Conservation (phyloP, 2,329 filamentous ascomycete genomes). For the Cercospora zeae-maydis region DNA sequence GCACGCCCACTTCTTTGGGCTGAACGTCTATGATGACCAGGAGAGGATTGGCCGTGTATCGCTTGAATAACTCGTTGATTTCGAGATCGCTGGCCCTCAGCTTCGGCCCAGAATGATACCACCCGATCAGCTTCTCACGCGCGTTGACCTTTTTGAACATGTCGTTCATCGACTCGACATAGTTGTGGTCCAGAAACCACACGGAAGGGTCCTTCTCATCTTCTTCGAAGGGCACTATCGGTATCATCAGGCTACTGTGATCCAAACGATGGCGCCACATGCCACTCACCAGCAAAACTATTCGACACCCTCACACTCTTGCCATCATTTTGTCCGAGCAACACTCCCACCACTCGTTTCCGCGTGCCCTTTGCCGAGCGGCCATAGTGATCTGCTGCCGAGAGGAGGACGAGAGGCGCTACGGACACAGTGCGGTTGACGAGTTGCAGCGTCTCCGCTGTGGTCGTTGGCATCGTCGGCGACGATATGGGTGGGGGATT, state of each 20-base stretch:
- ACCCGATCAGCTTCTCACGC: conserved; percentile 96
- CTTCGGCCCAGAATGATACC: conserved; percentile 98
- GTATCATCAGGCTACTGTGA: conserved; percentile 4
- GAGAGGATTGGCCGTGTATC: conserved; percentile 94
- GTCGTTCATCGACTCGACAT: conserved; percentile 98
- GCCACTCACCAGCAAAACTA: conserved; percentile 79
- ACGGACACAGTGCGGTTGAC: conserved; percentile 94
- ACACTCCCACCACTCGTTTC: conserved; percentile 86
- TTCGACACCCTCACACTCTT: conserved; percentile 96
- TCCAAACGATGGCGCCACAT: conserved; percentile 14
- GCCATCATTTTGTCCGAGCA: conserved; percentile 93
- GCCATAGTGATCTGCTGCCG: conserved; percentile 97
- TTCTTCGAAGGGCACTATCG: conserved; percentile 90
- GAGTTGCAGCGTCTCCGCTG: conserved; percentile 91
- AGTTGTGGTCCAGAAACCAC: conserved; percentile 99
- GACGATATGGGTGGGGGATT: not conserved
- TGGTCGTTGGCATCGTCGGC: conserved; percentile 83
- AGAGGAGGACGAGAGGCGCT: conserved; percentile 94
- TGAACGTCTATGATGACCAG: conserved; percentile 98
- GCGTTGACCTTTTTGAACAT: conserved; percentile 99
- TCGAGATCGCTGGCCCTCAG: conserved; percentile 92
- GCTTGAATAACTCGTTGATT: conserved; percentile 99
- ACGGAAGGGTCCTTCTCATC: conserved; percentile 98
- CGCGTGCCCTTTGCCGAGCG: conserved; percentile 85
- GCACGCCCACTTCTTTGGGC: conserved; percentile 94